phyloP scores from a whole-genome alignment of 2,329 filamentous ascomycete genomes.

The Sclerotinia minor region DNA sequence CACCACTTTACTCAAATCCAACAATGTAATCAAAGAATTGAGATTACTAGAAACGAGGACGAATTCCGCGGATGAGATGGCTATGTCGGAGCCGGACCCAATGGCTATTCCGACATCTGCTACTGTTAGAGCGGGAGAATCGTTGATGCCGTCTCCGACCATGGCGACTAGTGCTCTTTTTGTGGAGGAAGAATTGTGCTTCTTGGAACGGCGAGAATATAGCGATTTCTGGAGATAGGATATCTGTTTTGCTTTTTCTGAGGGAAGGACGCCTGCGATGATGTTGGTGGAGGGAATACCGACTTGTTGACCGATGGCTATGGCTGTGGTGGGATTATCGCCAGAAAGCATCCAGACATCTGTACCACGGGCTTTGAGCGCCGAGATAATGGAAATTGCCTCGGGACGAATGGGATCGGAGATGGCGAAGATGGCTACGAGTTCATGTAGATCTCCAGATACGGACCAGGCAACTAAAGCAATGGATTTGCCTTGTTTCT shows the following conservation, averaged over 20 bases:
- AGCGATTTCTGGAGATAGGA: constrained; percentile 55
- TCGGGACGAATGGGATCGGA: constrained; percentile 80
- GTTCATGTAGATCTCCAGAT: constrained; percentile 45
- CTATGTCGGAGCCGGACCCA: constrained; percentile 78
- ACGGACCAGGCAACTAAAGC: constrained; percentile 46
- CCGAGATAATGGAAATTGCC: constrained; percentile 61
- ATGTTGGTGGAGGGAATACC: constrained; percentile 74
- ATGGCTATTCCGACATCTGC: constrained; percentile 84
- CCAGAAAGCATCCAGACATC: constrained; percentile 91
- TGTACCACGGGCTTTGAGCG: constrained; percentile 64
- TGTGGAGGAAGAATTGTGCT: constrained; percentile 28
- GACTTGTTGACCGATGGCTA: constrained; percentile 72
- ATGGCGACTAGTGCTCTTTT: constrained; percentile 67
- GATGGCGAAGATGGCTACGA: constrained; percentile 70
- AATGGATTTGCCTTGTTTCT: constrained; percentile 62
- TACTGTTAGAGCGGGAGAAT: constrained; percentile 75
- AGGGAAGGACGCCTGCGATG: constrained; percentile 82
- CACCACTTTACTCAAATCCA: constrained; percentile 59
- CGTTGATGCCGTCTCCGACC: constrained; percentile 86
- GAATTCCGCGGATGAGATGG: constrained; percentile 78
- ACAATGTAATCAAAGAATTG: constrained; percentile 57
- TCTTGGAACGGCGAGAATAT: constrained; percentile 26
- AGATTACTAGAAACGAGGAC: constrained; percentile 68
- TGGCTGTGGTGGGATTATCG: constrained; percentile 83
- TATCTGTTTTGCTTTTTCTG: constrained; percentile 75